A percentile compares a stretch with the other conserved stretches of the same genome.
phyloP scores from a whole-genome alignment of 345 rosid species.

The Eutrema yunnanense region DNA sequence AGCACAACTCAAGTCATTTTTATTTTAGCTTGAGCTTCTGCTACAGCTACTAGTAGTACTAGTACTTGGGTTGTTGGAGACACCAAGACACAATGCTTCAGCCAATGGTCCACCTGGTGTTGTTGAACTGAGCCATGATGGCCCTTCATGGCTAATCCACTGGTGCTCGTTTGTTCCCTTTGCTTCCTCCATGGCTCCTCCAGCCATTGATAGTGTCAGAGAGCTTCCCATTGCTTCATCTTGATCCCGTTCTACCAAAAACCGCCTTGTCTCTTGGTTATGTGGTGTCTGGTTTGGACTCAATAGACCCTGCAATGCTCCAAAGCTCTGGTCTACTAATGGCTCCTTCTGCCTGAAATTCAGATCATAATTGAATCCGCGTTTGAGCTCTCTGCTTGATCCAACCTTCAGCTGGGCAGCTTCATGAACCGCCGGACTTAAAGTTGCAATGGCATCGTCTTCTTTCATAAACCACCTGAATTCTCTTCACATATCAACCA shows the following conservation, averaged over 20 bases:
- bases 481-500: slow-evolving; percentile 45
- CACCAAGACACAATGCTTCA: slow-evolving; percentile 43
- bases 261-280: slow-evolving; percentile 55
- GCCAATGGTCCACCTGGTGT: slow-evolving; percentile 46
- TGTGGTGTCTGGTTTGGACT: slow-evolving; percentile 31
- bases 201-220: slow-evolving; percentile 59
- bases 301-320: slow-evolving; percentile 27
- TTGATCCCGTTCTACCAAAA: slow-evolving; percentile 55
- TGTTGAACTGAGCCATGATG: slow-evolving; percentile 33
- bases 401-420: slow-evolving; percentile 26
- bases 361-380: slow-evolving; percentile 15
- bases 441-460: slow-evolving; percentile 31
- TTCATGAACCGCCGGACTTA: slow-evolving; percentile 41
- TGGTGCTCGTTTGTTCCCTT: slow-evolving; percentile 31
- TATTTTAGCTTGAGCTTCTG: slow-evolving; percentile 23
- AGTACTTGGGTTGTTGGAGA: slow-evolving; percentile 29
- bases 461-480: slow-evolving; percentile 76
- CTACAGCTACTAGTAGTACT: slow-evolving; percentile 33
- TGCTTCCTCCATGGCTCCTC: slow-evolving; percentile 36
- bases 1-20: neutral
- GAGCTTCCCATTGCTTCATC: slow-evolving; percentile 33
- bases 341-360: slow-evolving; percentile 29
- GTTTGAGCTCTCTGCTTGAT: slow-evolving; percentile 26
- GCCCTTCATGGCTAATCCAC: slow-evolving; percentile 27
- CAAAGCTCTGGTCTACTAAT: slow-evolving; percentile 31